Evolutionary conservation across 768 basidiomycete species (phyloP).

Genomic region (Pleurotus tuber-regium): DNA sequence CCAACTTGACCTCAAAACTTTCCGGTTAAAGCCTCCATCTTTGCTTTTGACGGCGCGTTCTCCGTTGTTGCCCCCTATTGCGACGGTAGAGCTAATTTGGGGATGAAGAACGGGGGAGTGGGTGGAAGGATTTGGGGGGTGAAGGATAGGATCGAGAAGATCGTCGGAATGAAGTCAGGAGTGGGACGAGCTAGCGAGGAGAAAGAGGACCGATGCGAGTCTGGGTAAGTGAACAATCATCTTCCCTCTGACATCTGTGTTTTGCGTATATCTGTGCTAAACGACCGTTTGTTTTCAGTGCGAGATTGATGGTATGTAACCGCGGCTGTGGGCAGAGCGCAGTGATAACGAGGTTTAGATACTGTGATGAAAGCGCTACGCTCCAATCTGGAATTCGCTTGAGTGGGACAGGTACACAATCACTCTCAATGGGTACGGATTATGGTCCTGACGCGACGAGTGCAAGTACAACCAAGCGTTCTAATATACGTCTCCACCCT

Average conservation of each 20-base stretch:
- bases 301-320: not conserved
- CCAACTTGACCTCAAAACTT: not conserved
- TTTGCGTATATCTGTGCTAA: not conserved
- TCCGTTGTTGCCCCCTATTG: not conserved
- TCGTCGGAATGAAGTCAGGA: not conserved
- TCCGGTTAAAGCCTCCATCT: not conserved
- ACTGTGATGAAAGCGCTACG: too few relatives aligned
- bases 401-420: not conserved
- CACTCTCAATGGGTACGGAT: not conserved
- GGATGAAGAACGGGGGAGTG: not conserved
- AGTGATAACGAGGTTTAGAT: not conserved
- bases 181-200: not conserved
- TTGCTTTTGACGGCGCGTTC: not conserved
- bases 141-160: not conserved
- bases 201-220: not conserved
- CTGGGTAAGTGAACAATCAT: not conserved
- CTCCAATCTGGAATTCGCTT: not conserved
- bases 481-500: conserved; percentile 74
- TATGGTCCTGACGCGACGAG: not conserved
- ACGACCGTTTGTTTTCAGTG: not conserved
- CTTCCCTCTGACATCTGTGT: not conserved
- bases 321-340: not conserved
- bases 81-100: not conserved
- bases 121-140: not conserved
- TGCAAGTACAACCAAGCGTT: conserved; percentile 56